Conservation (phyloP, 2,329 filamentous ascomycete species). For the Ophiostoma ulmi region DNA sequence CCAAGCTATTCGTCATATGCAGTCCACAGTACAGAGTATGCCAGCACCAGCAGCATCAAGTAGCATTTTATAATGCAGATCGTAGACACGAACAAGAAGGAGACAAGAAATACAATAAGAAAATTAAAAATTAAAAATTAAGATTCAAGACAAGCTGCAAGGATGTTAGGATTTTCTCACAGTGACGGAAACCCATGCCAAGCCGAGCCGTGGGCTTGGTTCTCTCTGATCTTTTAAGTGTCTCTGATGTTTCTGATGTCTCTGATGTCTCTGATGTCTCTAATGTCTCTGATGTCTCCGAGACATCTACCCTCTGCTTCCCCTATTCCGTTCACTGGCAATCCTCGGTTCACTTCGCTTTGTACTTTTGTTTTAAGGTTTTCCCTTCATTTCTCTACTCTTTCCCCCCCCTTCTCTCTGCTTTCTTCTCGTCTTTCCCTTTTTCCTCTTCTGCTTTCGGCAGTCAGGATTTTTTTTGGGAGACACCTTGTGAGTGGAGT, state of each 20-base stretch:
- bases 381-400: not conserved
- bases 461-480: not conserved
- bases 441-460: conserved; percentile 12
- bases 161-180: conserved; percentile 5
- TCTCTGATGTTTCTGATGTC: too few relatives aligned
- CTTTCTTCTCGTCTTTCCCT: not conserved
- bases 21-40: not conserved
- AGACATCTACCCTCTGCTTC: not conserved
- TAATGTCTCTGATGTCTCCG: not conserved
- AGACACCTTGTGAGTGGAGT: not conserved
- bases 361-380: not conserved
- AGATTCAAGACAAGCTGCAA: not conserved
- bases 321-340: not conserved
- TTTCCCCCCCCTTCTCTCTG: not conserved
- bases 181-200: not conserved
- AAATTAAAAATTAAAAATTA: not conserved
- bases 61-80: not conserved
- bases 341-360: not conserved
- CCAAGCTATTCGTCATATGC: conserved; percentile 12
- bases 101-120: not conserved
- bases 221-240: not conserved
- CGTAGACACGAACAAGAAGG: not conserved
- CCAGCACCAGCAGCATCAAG: not conserved
- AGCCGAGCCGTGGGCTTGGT: conserved; percentile 1
- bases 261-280: not conserved